Conservation (phyloP, 371 early-diverging fungal genomes). For the Mucor sp. region DNA sequence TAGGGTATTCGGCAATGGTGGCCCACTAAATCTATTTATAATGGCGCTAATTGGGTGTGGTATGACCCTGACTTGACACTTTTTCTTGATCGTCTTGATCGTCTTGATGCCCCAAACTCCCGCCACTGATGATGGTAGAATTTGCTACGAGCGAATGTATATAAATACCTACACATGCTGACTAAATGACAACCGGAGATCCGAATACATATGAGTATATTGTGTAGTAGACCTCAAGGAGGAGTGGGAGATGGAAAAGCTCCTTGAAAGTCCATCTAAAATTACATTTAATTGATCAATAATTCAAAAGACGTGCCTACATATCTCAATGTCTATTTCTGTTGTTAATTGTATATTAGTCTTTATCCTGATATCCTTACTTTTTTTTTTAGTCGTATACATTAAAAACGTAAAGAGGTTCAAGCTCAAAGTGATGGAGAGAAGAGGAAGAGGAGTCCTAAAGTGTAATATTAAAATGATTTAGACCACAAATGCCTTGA, state of each 20-base stretch:
- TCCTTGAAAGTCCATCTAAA: background rate
- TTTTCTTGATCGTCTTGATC: background rate
- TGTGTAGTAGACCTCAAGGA: background rate
- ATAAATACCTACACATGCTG: background rate
- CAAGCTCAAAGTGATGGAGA: background rate
- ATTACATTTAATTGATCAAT: background rate
- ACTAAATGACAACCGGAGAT: background rate
- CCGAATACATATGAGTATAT: background rate
- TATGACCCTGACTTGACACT: background rate
- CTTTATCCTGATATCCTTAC: background rate
- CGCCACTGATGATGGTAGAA: background rate
- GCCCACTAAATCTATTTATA: background rate
- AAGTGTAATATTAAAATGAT: background rate
- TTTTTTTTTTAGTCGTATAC: background rate
- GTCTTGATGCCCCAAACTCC: background rate
- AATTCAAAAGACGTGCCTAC: background rate
- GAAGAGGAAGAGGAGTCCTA: background rate
- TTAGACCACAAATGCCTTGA: background rate
- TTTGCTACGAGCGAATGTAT: background rate
- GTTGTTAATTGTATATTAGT: background rate
- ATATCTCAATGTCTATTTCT: background rate
- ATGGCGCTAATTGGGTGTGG: background rate
- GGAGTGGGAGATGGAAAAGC: background rate
- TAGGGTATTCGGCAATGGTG: background rate
- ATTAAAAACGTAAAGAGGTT: background rate